Base-by-base conservation (phyloP, 2,329 filamentous ascomycete genomes). In the Phaeosphaeria sp. region DNA sequence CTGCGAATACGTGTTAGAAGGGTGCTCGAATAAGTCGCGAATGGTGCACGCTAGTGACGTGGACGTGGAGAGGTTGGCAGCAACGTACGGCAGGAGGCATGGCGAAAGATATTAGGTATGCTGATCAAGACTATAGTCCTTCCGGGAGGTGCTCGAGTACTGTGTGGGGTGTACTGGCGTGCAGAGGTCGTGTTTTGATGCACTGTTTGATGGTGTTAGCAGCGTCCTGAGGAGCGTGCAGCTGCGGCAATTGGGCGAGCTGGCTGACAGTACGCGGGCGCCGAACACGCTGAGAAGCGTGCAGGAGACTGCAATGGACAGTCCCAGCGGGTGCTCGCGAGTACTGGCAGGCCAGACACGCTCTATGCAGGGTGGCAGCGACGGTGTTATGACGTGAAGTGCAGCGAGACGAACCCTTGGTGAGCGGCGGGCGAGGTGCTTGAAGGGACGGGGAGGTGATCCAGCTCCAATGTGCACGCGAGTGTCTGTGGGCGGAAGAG, bases 51-150 rank as follows among this genome's bases (percentile, higher is more conserved):
- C 18, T 15, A n/a, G 18, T 20, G 24, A 27, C 44, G 48, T 21
- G 39, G 40, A 11, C 7, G 30, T 30, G n/a, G 39, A 59, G 49
- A 53, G 53, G 36, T 55, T 25, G 55, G 57, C 17, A 57, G 25
- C 3, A 11, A 81, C 84, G 81, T 82, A 87, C 84, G 57, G 66
- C 70, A 69, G 82, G 82, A 80, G 83, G 83, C 85, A 87, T 87
- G 69, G 76, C 81, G 72, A 74, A 69, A 63, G 73, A 74, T 74
- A 74, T 66, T 74, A 75, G 56, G 56, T 74, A 76, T 75, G 68
- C 64, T 75, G 60, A 53, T 64, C 64, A 71, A 74, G 52, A 67
- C 73, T 76, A 74, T 59, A 67, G 60, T 67, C 51, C 57, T 50
- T 39, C 17, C 13, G 39, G 40, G 46, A 52, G 60, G 59, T 63